Conservation (phyloP, 169 alveolate genomes). For the Eimeria brunetti region DNA sequence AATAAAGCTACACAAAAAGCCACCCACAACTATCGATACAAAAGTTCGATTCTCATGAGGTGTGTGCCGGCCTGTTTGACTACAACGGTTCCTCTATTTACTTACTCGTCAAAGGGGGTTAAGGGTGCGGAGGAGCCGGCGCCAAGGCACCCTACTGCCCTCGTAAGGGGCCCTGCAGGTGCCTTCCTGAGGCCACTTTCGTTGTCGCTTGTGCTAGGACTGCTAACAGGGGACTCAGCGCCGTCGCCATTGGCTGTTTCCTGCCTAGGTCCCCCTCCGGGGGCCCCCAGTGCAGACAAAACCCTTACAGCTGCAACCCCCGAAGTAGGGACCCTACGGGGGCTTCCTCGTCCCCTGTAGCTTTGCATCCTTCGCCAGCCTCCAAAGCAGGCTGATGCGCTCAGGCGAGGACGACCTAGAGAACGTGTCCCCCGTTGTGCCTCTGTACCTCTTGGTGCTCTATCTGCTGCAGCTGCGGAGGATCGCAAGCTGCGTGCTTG, state of each 20-base stretch:
- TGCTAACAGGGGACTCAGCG: slow-evolving; percentile 30
- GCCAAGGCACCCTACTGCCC: background rate
- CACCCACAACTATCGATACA: background rate
- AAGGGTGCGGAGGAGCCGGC: background rate
- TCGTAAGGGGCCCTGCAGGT: background rate
- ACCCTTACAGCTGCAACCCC: slow-evolving; percentile 58
- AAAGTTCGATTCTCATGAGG: background rate
- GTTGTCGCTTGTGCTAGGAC: slow-evolving; percentile 18
- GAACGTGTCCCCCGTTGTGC: background rate
- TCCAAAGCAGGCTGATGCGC: slow-evolving; percentile 1
- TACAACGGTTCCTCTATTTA: background rate
- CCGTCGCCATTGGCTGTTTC: slow-evolving; percentile 1
- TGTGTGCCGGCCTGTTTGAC: background rate
- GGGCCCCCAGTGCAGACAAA: slow-evolving; percentile 49
- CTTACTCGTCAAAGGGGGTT: background rate
- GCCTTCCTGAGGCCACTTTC: background rate
- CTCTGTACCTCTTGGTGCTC: background rate
- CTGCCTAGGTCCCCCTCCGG: background rate
- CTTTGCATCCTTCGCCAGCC: slow-evolving; percentile 37
- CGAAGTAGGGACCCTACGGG: slow-evolving; percentile 8
- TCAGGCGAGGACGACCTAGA: background rate
- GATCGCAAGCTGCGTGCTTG: background rate
- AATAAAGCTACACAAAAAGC: background rate
- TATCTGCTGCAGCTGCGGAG: slow-evolving; percentile 11
- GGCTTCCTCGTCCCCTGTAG: background rate